phyloP scores from a whole-genome alignment of 768 basidiomycete genomes.

The Lentinula detonsa region DNA sequence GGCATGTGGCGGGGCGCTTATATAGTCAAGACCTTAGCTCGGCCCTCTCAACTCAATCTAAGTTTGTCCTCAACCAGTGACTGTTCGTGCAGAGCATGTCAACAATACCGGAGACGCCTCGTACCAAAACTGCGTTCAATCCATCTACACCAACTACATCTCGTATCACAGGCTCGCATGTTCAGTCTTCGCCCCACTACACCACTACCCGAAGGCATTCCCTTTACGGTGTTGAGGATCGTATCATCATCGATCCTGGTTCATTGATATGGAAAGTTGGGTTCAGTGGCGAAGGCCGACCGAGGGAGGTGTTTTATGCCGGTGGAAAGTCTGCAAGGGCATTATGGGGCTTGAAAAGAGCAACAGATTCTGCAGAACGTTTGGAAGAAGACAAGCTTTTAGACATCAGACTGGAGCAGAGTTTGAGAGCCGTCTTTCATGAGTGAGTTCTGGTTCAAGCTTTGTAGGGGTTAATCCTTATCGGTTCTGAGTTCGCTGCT shows the following conservation, averaged over 20 bases:
- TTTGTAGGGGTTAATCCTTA: conserved; percentile 8
- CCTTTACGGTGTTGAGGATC: conserved; percentile 93
- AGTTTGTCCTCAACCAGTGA: not conserved
- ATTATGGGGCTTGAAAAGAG: conserved; percentile 58
- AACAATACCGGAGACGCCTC: conserved; percentile 1
- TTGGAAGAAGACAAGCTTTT: conserved; percentile 73
- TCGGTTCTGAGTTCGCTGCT: conserved; percentile 65
- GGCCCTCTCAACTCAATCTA: not conserved
- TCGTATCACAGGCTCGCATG: conserved; percentile 38
- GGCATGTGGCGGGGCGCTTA: too few relatives aligned
- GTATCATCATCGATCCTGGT: conserved; percentile 92
- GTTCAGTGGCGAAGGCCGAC: conserved; percentile 92
- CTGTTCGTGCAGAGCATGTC: not conserved
- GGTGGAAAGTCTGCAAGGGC: conserved; percentile 33
- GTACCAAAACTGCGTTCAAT: conserved; percentile 3
- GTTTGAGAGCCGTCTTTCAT: conserved; percentile 75
- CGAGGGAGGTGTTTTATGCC: conserved; percentile 79
- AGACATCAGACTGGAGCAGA: conserved; percentile 60
- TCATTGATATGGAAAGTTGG: conserved; percentile 95
- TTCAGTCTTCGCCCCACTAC: conserved; percentile 79
- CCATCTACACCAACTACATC: conserved; percentile 53
- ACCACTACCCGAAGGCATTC: conserved; percentile 84
- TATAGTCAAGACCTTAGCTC: too few relatives aligned
- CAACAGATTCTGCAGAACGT: conserved; percentile 46
- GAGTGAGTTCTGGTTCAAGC: conserved; percentile 47